phyloP scores from a whole-genome alignment of 2,329 filamentous ascomycete genomes.

The Pseudogymnoascus pannorum region DNA sequence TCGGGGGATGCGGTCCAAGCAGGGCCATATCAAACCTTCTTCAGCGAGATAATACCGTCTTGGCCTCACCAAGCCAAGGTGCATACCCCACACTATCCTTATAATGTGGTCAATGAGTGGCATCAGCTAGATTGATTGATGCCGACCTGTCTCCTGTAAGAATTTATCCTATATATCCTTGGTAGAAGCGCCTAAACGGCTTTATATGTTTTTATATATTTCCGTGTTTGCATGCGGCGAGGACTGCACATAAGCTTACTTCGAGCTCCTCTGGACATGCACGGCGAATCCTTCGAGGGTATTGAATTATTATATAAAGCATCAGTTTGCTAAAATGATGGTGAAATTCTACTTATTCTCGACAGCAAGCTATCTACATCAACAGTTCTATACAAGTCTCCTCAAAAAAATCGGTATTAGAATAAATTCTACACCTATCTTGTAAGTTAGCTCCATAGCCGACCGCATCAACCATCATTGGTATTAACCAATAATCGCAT shows the following conservation, averaged over 20 bases:
- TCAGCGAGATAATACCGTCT: slow-evolving; percentile 6
- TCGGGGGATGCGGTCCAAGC: background rate
- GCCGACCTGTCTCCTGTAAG: background rate
- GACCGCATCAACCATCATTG: background rate
- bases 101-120: background rate
- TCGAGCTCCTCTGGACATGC: background rate
- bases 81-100: background rate
- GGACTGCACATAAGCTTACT: background rate
- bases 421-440: background rate
- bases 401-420: background rate
- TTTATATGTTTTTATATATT: background rate
- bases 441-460: background rate
- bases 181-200: background rate
- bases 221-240: background rate
- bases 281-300: background rate
- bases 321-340: background rate
- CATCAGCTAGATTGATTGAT: background rate
- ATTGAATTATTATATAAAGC: background rate
- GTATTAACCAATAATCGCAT: background rate
- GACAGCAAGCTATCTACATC: background rate
- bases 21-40: background rate
- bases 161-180: background rate
- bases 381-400: background rate
- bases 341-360: background rate
- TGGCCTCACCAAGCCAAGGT: background rate